Evolutionary conservation across 177 flowering plant species (phyloP).

Genomic region (Vitis hybrid): DNA sequence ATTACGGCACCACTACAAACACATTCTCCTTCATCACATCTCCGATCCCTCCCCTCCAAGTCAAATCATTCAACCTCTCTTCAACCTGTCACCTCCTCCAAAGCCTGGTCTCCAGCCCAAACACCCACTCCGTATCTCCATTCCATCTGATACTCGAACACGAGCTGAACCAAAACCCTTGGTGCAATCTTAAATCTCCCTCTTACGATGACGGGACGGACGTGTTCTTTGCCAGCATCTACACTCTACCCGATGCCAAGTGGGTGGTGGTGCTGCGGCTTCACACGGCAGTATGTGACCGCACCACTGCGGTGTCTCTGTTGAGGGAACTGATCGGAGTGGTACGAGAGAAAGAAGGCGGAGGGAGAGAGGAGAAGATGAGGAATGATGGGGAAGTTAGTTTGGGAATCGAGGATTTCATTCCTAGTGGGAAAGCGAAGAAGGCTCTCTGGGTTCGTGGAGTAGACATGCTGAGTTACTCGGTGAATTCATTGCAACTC

Average conservation of each 20-base stretch:
- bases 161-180: constrained; percentile 26
- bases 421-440: constrained; percentile 31
- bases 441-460: constrained; percentile 40
- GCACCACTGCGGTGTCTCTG: constrained; percentile 36
- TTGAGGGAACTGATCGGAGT: constrained; percentile 31
- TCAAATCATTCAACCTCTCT: constrained; percentile 11
- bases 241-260: constrained; percentile 13
- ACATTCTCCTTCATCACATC: constrained; percentile 25
- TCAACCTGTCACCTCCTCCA: constrained; percentile 12
- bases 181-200: constrained; percentile 9
- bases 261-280: constrained; percentile 27
- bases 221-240: constrained; percentile 19
- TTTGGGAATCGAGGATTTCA: constrained; percentile 35
- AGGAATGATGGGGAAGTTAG: constrained; percentile 17
- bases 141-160: constrained; percentile 29
- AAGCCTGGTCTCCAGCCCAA: not conserved
- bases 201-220: not conserved
- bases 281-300: constrained; percentile 33
- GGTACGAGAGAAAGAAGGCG: constrained; percentile 4
- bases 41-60: constrained; percentile 15
- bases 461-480: constrained; percentile 37
- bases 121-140: constrained; percentile 8
- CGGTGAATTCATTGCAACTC: constrained; percentile 34
- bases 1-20: constrained; percentile 6
- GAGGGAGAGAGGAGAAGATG: constrained; percentile 2